phyloP scores from a whole-genome alignment of 208 protist genomes.

The Wallacemonas collosoma region DNA sequence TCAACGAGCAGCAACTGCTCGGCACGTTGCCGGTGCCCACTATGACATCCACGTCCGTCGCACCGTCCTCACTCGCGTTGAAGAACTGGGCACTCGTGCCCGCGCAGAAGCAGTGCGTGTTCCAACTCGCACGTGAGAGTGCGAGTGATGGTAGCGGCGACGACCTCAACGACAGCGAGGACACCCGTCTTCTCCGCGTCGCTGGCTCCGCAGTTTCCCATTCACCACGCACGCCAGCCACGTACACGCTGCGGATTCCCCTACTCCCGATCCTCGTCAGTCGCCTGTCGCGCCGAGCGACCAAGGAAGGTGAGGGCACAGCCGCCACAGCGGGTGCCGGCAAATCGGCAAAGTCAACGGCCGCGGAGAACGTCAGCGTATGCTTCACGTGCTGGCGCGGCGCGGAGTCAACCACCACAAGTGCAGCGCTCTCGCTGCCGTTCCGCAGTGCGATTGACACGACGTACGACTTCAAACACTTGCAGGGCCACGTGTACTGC shows the following conservation, averaged over 20 bases:
- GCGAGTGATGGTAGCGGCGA: not conserved
- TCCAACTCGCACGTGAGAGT: constrained; percentile 11
- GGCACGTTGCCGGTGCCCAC: constrained; percentile 18
- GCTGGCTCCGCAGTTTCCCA: too few relatives aligned
- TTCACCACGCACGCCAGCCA: not conserved
- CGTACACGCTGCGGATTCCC: constrained; percentile 21
- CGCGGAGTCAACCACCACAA: constrained; percentile 50
- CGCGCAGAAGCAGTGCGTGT: constrained; percentile 28
- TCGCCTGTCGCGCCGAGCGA: not conserved
- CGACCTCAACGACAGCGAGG: not conserved
- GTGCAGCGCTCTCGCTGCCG: constrained; percentile 28
- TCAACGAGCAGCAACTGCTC: constrained; percentile 25
- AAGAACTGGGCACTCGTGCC: constrained; percentile 16
- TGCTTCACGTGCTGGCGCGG: constrained; percentile 52
- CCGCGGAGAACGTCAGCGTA: constrained; percentile 30
- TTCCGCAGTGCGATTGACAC: constrained; percentile 38
- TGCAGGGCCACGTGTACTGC: constrained; percentile 78
- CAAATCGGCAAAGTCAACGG: not conserved
- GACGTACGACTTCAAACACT: constrained; percentile 67
- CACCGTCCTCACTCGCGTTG: constrained; percentile 18
- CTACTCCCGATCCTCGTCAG: constrained; percentile 65
- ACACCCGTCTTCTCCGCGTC: too few relatives aligned
- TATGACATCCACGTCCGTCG: not conserved
- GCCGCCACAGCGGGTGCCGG: too few relatives aligned
- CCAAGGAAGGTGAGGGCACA: not conserved